These are phyloP conservation scores for Poa pratensis DNA, from an alignment of 176 grass and related monocot genomes.

Conservation along the genomic window DNA sequence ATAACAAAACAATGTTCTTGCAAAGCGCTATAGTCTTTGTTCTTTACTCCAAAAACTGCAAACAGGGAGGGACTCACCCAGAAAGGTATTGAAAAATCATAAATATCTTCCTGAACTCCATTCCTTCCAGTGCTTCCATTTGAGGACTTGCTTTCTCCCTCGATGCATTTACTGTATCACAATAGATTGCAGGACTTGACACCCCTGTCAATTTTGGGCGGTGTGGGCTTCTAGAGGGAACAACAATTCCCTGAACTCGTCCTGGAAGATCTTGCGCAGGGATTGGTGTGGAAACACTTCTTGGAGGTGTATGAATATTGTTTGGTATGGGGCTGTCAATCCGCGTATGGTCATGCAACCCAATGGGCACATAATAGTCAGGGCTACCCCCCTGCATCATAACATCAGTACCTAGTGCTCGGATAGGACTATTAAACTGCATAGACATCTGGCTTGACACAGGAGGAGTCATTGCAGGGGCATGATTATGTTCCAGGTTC, in stretches of 20 bases:
- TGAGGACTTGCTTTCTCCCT: slow-evolving; percentile 41
- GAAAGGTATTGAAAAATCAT: slow-evolving; percentile 34
- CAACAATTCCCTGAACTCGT: slow-evolving; percentile 27
- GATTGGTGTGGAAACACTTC: slow-evolving; percentile 15
- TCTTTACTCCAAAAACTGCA: neutral
- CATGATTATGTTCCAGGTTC: slow-evolving; percentile 8
- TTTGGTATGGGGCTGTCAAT: neutral
- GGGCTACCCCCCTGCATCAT: neutral
- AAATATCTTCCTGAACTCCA: slow-evolving; percentile 55
- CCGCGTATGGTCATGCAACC: neutral
- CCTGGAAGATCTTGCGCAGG: slow-evolving; percentile 21
- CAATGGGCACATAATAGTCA: neutral
- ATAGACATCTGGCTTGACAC: neutral
- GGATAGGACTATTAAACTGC: slow-evolving; percentile 3
- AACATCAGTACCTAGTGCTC: slow-evolving; percentile 5
- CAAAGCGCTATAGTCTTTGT: slow-evolving; percentile 3
- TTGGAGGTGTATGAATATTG: slow-evolving; percentile 10
- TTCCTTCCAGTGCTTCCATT: slow-evolving; percentile 57
- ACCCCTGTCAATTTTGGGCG: neutral
- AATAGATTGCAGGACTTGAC: neutral
- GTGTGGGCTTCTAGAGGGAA: slow-evolving; percentile 10
- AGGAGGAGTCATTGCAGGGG: neutral
- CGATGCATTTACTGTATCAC: neutral
- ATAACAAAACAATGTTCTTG: neutral
- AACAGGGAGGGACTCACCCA: slow-evolving; percentile 35